Base-by-base conservation (phyloP, 192 early-diverging fungal genomes). In the Mortierella claussenii region DNA sequence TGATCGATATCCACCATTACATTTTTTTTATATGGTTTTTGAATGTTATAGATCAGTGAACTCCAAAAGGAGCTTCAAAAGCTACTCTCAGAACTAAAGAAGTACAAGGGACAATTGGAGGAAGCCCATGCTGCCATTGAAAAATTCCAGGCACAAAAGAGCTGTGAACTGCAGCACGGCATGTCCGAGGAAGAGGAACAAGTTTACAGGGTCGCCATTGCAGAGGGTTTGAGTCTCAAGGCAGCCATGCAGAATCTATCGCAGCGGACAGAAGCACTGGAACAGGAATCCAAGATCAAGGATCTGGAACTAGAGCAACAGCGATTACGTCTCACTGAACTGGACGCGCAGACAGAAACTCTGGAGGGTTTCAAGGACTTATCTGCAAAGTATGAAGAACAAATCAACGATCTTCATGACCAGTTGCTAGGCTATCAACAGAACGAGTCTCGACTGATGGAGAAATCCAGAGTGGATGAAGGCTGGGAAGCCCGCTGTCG, bases 21-120 rank as follows among this genome's bases (percentile, higher is more conserved):
- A 4, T 53, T 13, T 52, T 15, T 52, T 33, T 15, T 21, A 47
- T 46, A 31, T 15, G 10, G 10, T 31, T 17, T 33, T 44, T n/a
- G n/a, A n/a, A n/a, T n/a, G n/a, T n/a, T 23, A 45, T 71, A 88
- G 85, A 86, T 86, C 43, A 63, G 86, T 27, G 79, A 84, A 10
- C 57, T 86, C 26, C 82, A 85, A 59, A 61, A 83, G 31, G 80
- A 82, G 44, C 56, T 84, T 46, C 82, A 85, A 48, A 73, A 67
- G 6, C 50, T 86, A n/a, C 65, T 60, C 18, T 66, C 68, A 34
- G 80, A 84, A 47, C 45, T 85, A 8, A 84, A 82, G 54, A 65
- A 80, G 50, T 82, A 81, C 54, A 85, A 85, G 32, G 71, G 69
- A 23, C 78, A 82, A 37, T 55, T 85, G 18, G 15, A 57, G 23